Base-by-base conservation (phyloP, 2,329 filamentous ascomycete genomes). In the Botrytis byssoidea region DNA sequence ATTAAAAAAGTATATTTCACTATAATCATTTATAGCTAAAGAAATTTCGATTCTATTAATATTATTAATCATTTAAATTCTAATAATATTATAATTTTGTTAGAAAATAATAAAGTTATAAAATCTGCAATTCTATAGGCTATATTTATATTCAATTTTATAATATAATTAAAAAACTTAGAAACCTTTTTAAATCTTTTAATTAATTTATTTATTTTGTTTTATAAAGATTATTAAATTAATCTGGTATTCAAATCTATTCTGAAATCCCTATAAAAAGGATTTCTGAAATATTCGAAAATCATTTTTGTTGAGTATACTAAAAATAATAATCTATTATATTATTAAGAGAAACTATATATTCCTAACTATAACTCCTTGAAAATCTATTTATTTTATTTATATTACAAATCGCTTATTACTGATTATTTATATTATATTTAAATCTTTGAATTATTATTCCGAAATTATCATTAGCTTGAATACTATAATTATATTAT, bases 191-290 rank as follows among this genome's bases (percentile, higher is more conserved):
- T 42, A 42, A 3, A 42, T 16, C 40, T 42, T 1, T 6, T 16
- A 6, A 0, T 1, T 6, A 6, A 42, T 16, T 1, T 42, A 1
- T 1, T 42, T 3, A 16, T 4, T 3, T 0, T 42, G 16, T 42
- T 42, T 0, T 0, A 18, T 0, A 16, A 42, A 42, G 1, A 6
- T 0, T 42, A 42, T 42, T 6, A 42, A 42, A 0, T 0, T 1
- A 6, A 16, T 1, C 0, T 4, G 16, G 6, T 42, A 5, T 6
- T 5, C 1, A 3, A 42, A 42, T 42, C 1, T 42, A 42, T 42
- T 42, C 4, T 42, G 0, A 42, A 42, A 42, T 42, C 14, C 1
- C 0, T 42, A 42, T 0, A 42, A 42, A 16, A 42, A 6, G 14
- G 4, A 42, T 42, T 3, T 1, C 0, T 0, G 0, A 42, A 42